Percentiles rank a stretch among this genome's conserved stretches.
These are phyloP conservation scores for Candida quercuum DNA, from an alignment of 805 yeast species.

Conservation along the genomic window DNA sequence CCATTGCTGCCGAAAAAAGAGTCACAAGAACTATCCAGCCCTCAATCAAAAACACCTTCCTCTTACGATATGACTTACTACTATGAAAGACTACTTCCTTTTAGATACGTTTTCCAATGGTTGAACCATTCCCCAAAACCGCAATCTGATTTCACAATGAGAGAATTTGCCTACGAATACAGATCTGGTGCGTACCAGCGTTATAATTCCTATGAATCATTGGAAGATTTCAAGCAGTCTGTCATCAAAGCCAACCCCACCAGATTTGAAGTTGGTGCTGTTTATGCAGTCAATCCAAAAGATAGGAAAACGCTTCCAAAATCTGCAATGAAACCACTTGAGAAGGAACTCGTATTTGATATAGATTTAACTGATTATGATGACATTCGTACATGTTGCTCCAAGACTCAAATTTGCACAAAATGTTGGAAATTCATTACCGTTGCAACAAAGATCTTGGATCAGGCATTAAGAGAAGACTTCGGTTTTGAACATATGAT, in stretches of 20 bases:
- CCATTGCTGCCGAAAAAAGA: not conserved
- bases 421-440: constrained; percentile 94
- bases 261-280: constrained; percentile 93
- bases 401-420: constrained; percentile 74
- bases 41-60: constrained; percentile 9
- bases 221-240: constrained; percentile 72
- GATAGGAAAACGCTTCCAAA: constrained; percentile 75
- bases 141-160: constrained; percentile 69
- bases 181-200: constrained; percentile 86
- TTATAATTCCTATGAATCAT: constrained; percentile 66
- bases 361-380: constrained; percentile 98
- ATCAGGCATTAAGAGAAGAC: constrained; percentile 69
- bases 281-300: constrained; percentile 82
- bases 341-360: constrained; percentile 90
- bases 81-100: constrained; percentile 70
- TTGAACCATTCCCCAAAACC: constrained; percentile 79
- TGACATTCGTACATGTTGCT: constrained; percentile 87
- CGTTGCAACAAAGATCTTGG: constrained; percentile 74
- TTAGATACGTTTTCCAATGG: constrained; percentile 80
- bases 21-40: constrained; percentile 1
- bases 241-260: constrained; percentile 74
- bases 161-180: constrained; percentile 92
- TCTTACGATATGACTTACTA: constrained; percentile 65
- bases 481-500: constrained; percentile 83
- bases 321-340: constrained; percentile 69